Conservation (phyloP, 495 filamentous ascomycete genomes). For the Penicillium paradoxum region DNA sequence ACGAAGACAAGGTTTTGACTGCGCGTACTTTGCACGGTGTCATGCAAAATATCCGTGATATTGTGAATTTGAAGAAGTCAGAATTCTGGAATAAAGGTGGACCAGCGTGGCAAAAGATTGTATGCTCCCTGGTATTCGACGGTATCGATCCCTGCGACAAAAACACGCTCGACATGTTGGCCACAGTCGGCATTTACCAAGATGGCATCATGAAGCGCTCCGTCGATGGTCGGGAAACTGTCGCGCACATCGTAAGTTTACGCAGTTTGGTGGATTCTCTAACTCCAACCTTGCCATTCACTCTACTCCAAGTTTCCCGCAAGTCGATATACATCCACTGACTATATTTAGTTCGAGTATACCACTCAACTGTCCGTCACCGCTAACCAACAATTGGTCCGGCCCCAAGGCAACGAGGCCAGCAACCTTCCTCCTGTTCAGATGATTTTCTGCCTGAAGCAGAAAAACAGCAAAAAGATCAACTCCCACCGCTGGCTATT, state of each 20-base stretch:
- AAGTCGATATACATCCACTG: neutral
- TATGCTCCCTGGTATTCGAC: constrained; percentile 91
- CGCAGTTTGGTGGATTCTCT: neutral
- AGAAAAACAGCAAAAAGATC: constrained; percentile 99
- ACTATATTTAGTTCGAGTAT: constrained; percentile 73
- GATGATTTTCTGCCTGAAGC: constrained; percentile 98
- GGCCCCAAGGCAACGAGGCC: constrained; percentile 78
- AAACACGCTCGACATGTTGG: constrained; percentile 87
- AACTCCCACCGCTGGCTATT: constrained; percentile 99
- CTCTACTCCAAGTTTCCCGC: neutral
- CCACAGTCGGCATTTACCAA: constrained; percentile 92
- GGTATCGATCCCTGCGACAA: constrained; percentile 98
- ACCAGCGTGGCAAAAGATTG: constrained; percentile 98
- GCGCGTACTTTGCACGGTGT: constrained; percentile 91
- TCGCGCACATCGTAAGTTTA: constrained; percentile 72
- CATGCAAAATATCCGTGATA: constrained; percentile 97
- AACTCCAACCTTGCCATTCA: neutral
- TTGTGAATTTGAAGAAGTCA: constrained; percentile 95
- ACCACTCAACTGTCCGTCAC: constrained; percentile 98
- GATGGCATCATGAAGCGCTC: constrained; percentile 98
- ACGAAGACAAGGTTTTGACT: constrained; percentile 94
- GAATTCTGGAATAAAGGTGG: constrained; percentile 99
- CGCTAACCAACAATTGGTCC: constrained; percentile 86
- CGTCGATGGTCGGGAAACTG: constrained; percentile 91
- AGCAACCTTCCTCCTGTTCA: constrained; percentile 88